A percentile compares a stretch with the other conserved stretches of the same genome.
Evolutionary conservation across 176 grass and related monocot genomes (phyloP).

Genomic region (Triticum dicoccoides): DNA sequence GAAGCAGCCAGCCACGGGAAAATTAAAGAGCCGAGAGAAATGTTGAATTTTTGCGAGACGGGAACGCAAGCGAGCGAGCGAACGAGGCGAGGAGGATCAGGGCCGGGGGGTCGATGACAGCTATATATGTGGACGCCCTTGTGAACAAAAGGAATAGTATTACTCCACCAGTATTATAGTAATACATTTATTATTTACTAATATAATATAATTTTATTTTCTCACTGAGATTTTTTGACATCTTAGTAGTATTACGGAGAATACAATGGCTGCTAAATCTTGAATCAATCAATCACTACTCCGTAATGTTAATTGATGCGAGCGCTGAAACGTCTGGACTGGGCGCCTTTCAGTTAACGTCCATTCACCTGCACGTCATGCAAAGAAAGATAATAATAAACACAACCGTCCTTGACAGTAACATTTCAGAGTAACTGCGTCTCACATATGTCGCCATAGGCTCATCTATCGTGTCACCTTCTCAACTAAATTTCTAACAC

Average conservation of each 20-base stretch:
- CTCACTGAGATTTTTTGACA: neutral
- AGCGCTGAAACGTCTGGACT: neutral
- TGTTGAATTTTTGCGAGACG: neutral
- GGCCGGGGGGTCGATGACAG: neutral
- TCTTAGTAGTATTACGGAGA: neutral
- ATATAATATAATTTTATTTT: neutral
- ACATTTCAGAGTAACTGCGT: neutral
- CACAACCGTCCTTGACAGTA: conserved; percentile 1
- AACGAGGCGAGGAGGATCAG: neutral
- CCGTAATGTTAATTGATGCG: neutral
- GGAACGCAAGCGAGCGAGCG: neutral
- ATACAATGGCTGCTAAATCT: neutral
- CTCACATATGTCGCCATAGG: conserved; percentile 28
- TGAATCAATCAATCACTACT: neutral
- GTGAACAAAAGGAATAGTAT: neutral
- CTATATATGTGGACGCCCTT: conserved; percentile 23
- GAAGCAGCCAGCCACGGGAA: neutral
- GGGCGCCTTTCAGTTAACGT: neutral
- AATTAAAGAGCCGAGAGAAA: neutral
- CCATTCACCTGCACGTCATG: neutral
- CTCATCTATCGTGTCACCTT: neutral
- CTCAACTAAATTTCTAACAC: neutral
- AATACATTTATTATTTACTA: neutral
- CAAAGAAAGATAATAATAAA: neutral
- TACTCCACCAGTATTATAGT: neutral